Evolutionary conservation across 768 basidiomycete species (phyloP), one percentile per base, ranked within the genome.

Genomic region (Amanita polypyramis): DNA sequence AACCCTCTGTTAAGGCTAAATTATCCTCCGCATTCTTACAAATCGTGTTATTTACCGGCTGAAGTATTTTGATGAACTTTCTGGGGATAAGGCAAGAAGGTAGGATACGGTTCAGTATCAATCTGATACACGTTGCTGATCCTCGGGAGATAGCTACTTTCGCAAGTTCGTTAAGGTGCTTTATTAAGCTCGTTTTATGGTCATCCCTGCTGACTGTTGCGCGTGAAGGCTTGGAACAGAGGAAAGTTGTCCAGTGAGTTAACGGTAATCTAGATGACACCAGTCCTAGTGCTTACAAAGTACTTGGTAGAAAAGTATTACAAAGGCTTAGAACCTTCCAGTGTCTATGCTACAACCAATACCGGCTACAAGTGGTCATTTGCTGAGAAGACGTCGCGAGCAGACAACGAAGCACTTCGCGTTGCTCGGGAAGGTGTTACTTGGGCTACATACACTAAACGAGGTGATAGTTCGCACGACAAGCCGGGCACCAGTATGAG

Each of bases 311-410:
- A 51, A 20, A 62, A 63, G 45, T 61, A 60, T 45, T 66, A 91
- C 55, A 66, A 73, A 15, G 81, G 80, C 14, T 69, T 85, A 51
- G 77, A 75, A 52, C 68, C 76, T 9, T 69, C 74, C 2, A 64
- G 69, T 2, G 67, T 76, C 29, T 58, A 76, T 5, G 79, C 86
- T 2, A 80, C 78, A 29, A 70, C 76, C 39, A 80, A 85, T 50
- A 94, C 92, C 4, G 79, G 75, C 0, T 92, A 90, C 65, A 91
- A 87, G 66, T 94, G 91, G 91, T 77, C 79, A 0, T 93, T 94
- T 58, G 80, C 83, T 2, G 75, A 79, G 15, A 85, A 86, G 49
- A 58, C 67, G 2, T 76, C 76, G 15, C 69, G 70, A n/a, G 73
- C 70, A 0, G 85, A 90, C 30, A 63, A 61, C 10, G 73, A 73